Percentiles rank a stretch among this genome's conserved stretches.
Evolutionary conservation across 192 early-diverging fungal genomes (phyloP).

Genomic region (Coemansia sp.): DNA sequence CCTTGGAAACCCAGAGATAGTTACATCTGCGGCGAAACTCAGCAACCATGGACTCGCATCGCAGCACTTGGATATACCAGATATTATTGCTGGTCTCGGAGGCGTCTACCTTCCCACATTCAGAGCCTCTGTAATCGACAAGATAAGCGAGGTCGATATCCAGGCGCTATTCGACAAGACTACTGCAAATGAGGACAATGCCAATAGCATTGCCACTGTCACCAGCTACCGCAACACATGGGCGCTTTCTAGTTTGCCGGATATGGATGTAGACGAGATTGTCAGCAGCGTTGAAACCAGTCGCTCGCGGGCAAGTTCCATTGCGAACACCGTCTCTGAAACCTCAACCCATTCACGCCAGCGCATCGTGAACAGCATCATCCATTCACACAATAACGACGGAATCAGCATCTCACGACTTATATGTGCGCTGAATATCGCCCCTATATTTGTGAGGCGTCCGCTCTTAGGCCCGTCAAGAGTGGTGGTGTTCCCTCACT

Average conservation of each 20-base stretch:
- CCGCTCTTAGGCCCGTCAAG: slow-evolving; percentile 43
- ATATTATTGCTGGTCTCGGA: slow-evolving; percentile 37
- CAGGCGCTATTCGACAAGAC: slow-evolving; percentile 19
- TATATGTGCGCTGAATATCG: slow-evolving; percentile 34
- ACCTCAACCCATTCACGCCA: neutral
- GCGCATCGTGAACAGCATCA: neutral
- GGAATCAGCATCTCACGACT: slow-evolving; percentile 28
- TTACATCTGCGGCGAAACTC: neutral
- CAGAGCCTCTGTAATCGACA: slow-evolving; percentile 12
- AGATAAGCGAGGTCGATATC: slow-evolving; percentile 16
- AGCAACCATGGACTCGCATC: too few species aligned
- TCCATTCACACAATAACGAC: slow-evolving; percentile 12
- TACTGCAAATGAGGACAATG: neutral
- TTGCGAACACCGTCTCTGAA: neutral
- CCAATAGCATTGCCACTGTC: neutral
- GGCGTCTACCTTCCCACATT: slow-evolving; percentile 34
- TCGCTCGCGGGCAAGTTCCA: slow-evolving; percentile 35
- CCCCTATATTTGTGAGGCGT: slow-evolving; percentile 42
- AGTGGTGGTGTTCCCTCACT: slow-evolving; percentile 34
- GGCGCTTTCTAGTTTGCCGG: slow-evolving; percentile 5
- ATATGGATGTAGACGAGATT: slow-evolving; percentile 42
- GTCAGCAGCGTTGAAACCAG: slow-evolving; percentile 9
- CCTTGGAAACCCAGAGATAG: neutral
- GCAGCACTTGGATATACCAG: slow-evolving; percentile 14
- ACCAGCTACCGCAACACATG: neutral